Percentiles rank a stretch among this genome's conserved stretches.
Conservation (phyloP, 225 moss, liverwort and hornwort genomes). For the Rhytidiadelphus loreus region DNA sequence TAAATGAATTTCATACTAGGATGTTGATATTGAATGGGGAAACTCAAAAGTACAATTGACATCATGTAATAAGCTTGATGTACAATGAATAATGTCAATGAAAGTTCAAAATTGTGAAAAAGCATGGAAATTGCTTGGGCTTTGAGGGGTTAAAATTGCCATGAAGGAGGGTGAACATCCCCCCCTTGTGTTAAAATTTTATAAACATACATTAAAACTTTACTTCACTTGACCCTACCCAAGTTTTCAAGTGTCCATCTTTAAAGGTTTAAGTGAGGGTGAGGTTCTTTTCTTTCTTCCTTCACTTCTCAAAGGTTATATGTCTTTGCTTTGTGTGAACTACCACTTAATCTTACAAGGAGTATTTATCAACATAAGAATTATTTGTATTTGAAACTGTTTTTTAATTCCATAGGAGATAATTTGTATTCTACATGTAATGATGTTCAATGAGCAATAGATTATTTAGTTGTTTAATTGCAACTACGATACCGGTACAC, state of each 20-base stretch:
- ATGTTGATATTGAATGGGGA: no score
- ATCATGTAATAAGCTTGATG: no score
- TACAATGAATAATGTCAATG: no score
- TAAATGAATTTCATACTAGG: no score
- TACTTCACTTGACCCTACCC: rapidly evolving
- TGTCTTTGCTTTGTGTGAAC: neutral
- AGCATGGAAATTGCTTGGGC: no score
- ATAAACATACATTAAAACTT: neutral
- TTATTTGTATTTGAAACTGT: neutral
- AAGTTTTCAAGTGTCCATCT: rapidly evolving
- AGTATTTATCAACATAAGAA: neutral
- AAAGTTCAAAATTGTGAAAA: no score
- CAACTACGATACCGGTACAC: neutral
- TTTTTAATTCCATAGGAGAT: rapidly evolving
- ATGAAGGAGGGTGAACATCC: neutral
- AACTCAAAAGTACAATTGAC: no score
- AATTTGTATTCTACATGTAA: neutral
- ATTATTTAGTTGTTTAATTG: neutral
- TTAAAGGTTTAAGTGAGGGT: neutral
- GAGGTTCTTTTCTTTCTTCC: neutral
- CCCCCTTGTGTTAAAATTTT: neutral
- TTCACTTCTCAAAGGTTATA: neutral
- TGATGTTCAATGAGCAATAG: neutral
- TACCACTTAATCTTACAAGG: neutral
- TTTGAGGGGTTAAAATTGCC: no score